Evolutionary conservation across 2,329 filamentous ascomycete species (phyloP).

Genomic region (Botrytis pseudocinerea): DNA sequence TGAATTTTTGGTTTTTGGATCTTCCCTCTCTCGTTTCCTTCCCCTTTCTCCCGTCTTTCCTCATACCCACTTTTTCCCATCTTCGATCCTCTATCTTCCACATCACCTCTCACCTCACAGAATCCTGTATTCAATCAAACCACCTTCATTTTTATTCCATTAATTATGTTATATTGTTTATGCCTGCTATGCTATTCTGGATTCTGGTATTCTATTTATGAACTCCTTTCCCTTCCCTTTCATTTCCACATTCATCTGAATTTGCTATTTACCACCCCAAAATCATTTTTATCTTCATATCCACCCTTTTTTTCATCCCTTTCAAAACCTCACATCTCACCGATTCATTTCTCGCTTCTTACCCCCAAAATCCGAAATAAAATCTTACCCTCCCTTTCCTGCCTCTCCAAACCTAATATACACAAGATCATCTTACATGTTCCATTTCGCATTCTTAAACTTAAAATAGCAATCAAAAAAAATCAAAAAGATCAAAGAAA

Average conservation of each 20-base stretch:
- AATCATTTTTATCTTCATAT: background rate
- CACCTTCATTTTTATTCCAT: background rate
- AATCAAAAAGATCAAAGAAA: background rate
- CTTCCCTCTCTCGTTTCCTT: background rate
- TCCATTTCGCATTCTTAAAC: background rate
- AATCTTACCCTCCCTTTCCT: slow-evolving; percentile 22
- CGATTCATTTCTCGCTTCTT: background rate
- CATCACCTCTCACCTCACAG: background rate
- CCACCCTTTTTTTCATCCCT: background rate
- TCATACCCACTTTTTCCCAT: background rate
- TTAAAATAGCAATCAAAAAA: background rate
- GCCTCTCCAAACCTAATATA: slow-evolving; percentile 38
- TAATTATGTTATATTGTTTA: background rate
- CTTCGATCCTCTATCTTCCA: background rate
- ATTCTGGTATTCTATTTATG: background rate
- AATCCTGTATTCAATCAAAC: background rate
- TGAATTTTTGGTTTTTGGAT: background rate
- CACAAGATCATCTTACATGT: slow-evolving; percentile 34
- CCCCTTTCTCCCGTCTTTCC: background rate
- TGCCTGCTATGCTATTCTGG: background rate
- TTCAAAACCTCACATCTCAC: background rate
- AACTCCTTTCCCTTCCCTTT: background rate
- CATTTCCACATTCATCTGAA: background rate
- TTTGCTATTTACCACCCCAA: background rate
- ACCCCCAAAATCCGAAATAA: background rate